Percentiles rank a stretch among this genome's conserved stretches.
phyloP scores from a whole-genome alignment of 2,329 filamentous ascomycete species.

The Sporothrix brasiliensis region DNA sequence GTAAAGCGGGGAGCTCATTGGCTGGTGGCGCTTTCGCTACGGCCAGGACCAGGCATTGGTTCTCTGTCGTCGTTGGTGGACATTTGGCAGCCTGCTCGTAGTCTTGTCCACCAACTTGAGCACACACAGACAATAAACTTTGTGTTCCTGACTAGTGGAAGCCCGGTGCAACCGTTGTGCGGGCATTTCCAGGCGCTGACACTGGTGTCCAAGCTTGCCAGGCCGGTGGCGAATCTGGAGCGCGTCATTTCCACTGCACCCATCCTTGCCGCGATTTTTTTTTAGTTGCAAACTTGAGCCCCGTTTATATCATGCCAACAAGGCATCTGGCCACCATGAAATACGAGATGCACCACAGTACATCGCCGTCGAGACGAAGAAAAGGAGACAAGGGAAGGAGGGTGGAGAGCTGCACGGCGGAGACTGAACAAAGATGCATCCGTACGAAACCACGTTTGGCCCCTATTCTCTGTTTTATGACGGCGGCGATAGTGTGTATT shows the following conservation, averaged over 20 bases:
- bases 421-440: not conserved
- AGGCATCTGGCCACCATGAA: constrained; percentile 4
- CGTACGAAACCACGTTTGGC: not conserved
- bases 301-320: not conserved
- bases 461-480: constrained; percentile 2
- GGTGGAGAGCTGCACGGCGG: not conserved
- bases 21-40: constrained; percentile 7
- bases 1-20: constrained; percentile 18
- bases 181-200: constrained; percentile 6
- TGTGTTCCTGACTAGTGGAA: constrained; percentile 19
- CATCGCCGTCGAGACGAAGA: not conserved
- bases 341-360: not conserved
- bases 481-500: not conserved
- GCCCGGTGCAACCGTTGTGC: constrained; percentile 22
- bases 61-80: not conserved
- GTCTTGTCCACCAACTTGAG: not conserved
- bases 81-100: not conserved
- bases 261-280: not conserved
- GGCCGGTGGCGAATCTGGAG: constrained; percentile 22
- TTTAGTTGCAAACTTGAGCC: constrained; percentile 14
- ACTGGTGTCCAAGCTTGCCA: constrained; percentile 2
- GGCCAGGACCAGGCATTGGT: not conserved
- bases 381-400: not conserved
- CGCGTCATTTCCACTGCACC: constrained; percentile 12
- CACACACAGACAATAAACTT: not conserved